A percentile compares a stretch with the other conserved stretches of the same genome.
phyloP scores from a whole-genome alignment of 129 eudicot species.

The Ambrosia artemisiifolia region DNA sequence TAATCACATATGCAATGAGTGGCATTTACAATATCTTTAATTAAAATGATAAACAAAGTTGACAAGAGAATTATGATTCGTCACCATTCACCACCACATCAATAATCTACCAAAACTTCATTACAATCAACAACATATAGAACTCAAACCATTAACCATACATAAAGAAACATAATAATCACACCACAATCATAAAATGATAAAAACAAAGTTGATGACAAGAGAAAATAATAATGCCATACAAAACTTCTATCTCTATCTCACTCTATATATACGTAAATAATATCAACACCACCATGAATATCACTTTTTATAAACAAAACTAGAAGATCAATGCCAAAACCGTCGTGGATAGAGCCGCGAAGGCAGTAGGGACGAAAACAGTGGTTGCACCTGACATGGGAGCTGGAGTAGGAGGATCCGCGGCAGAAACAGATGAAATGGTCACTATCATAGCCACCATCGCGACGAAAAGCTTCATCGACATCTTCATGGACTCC shows the following conservation, averaged over 20 bases:
- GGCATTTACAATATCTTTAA: no score
- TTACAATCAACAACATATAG: no score
- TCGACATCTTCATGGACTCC: slow-evolving; percentile 22
- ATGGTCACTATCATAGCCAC: slow-evolving; percentile 8
- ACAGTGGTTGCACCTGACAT: slow-evolving; percentile 19
- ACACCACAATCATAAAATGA: no score
- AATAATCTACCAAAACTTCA: no score
- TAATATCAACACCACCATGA: neutral
- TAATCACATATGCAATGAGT: no score
- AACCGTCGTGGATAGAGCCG: slow-evolving; percentile 13
- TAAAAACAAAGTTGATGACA: no score
- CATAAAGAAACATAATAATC: neutral
- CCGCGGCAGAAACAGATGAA: slow-evolving; percentile 17
- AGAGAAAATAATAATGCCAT: neutral
- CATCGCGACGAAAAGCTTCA: slow-evolving; percentile 12
- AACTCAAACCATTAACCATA: neutral
- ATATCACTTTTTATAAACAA: neutral
- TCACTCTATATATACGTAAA: slow-evolving; percentile 5
- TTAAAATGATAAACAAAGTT: no score
- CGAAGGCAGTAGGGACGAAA: slow-evolving; percentile 1
- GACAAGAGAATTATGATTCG: no score
- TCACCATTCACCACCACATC: no score
- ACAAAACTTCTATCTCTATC: neutral
- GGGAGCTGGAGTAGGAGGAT: slow-evolving; percentile 25
- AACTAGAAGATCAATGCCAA: slow-evolving; percentile 21